A percentile compares a stretch with the other conserved stretches of the same genome.
phyloP scores from a whole-genome alignment of 306 rosid species.

The Alnus rubra region DNA sequence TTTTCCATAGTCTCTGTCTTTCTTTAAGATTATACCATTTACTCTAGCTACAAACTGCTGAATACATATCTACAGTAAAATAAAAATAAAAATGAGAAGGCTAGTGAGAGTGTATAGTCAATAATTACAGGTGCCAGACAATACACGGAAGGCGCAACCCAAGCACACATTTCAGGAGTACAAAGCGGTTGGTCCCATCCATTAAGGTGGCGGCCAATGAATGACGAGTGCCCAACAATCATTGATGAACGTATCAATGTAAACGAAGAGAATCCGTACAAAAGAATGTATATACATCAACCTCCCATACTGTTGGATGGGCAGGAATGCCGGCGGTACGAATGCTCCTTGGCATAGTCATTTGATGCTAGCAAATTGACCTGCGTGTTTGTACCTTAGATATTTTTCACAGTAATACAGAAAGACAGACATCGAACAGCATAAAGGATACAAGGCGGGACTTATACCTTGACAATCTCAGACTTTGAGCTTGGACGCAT shows the following conservation, averaged over 20 bases:
- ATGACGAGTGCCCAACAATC: background rate
- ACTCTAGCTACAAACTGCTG: background rate
- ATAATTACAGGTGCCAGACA: background rate
- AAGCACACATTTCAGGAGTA: background rate
- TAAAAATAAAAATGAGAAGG: background rate
- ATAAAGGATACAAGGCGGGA: conserved; percentile 7
- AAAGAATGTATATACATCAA: conserved; percentile 34
- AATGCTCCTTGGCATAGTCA: conserved; percentile 44
- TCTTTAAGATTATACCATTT: background rate
- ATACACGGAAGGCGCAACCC: background rate
- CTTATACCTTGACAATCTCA: conserved; percentile 72
- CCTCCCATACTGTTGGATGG: conserved; percentile 65
- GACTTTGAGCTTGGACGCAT: conserved; percentile 73
- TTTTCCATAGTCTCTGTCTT: background rate
- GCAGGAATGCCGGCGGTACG: conserved; percentile 31
- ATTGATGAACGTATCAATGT: background rate
- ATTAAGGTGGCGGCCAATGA: background rate
- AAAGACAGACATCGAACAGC: conserved; percentile 8
- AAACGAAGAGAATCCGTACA: background rate
- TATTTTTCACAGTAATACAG: background rate
- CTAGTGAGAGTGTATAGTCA: background rate
- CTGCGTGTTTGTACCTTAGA: conserved; percentile 34
- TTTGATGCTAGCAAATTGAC: conserved; percentile 64
- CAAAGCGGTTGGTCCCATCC: background rate
- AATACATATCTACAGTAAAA: background rate